Percentiles rank a stretch among this genome's conserved stretches.
These are phyloP conservation scores for Trypanosoma congolense DNA, from an alignment of 208 protist genomes.

Conservation along the genomic window DNA sequence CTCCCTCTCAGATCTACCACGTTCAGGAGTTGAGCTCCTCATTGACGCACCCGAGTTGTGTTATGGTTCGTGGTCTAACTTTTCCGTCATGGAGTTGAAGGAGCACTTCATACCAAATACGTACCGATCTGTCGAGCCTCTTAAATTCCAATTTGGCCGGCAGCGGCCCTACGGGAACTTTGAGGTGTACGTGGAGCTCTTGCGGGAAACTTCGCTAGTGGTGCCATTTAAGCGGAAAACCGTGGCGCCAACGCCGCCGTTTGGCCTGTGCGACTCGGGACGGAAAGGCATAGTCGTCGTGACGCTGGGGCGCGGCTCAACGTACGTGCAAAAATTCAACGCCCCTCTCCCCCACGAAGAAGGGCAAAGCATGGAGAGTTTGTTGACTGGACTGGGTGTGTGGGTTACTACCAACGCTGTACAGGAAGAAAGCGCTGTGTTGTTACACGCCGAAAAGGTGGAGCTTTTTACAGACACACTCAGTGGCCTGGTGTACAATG, in stretches of 20 bases:
- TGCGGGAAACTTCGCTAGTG: constrained; percentile 54
- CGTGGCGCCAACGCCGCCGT: constrained; percentile 68
- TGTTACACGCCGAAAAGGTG: constrained; percentile 46
- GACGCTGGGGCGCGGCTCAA: constrained; percentile 56
- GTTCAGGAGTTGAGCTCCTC: constrained; percentile 68
- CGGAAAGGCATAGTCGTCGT: constrained; percentile 53
- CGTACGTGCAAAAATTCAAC: constrained; percentile 78
- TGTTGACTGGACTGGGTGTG: constrained; percentile 62
- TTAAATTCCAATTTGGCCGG: constrained; percentile 58
- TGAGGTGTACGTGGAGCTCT: constrained; percentile 73
- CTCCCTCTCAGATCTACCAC: constrained; percentile 50
- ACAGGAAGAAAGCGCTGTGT: constrained; percentile 46
- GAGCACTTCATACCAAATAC: constrained; percentile 76
- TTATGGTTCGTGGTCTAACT: constrained; percentile 83
- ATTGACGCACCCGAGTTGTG: constrained; percentile 60
- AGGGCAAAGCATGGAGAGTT: constrained; percentile 56
- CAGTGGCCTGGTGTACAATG: constrained; percentile 73
- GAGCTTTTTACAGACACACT: constrained; percentile 76
- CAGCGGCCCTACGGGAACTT: constrained; percentile 71
- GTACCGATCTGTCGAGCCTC: constrained; percentile 56
- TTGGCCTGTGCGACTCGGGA: constrained; percentile 75
- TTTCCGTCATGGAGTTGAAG: constrained; percentile 73
- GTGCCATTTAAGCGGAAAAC: constrained; percentile 79
- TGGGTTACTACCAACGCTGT: constrained; percentile 65
- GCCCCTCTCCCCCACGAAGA: constrained; percentile 59